Evolutionary conservation across 225 moss, liverwort and hornwort genomes (phyloP).

Genomic region (Marchantia paleacea): DNA sequence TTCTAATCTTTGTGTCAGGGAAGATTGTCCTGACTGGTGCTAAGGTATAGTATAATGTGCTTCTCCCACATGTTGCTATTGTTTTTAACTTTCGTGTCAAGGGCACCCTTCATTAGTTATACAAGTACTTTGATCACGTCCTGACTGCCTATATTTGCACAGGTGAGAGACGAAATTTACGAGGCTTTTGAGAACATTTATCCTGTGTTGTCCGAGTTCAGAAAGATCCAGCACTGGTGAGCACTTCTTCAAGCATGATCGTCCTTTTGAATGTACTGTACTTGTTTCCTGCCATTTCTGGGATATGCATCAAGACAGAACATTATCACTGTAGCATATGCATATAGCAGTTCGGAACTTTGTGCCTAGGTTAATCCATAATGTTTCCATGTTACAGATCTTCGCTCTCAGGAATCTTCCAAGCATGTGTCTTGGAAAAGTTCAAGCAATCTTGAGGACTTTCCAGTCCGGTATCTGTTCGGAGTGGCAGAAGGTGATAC

Average conservation of each 20-base stretch:
- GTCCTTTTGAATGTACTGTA: background rate
- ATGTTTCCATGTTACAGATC: background rate
- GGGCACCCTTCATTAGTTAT: background rate
- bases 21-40: conserved; percentile 97
- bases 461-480: background rate
- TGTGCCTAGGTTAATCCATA: background rate
- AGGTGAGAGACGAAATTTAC: conserved; percentile 97
- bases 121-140: background rate
- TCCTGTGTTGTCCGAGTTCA: conserved; percentile 90
- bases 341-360: background rate
- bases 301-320: background rate
- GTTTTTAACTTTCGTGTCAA: background rate
- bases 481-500: background rate
- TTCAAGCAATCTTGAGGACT: background rate
- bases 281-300: background rate
- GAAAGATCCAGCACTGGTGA: conserved; percentile 90
- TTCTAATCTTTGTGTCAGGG: conserved; percentile 95
- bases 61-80: too few species aligned
- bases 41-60: conserved; percentile 47
- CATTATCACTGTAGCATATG: background rate
- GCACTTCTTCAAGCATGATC: background rate
- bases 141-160: background rate
- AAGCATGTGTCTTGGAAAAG: background rate
- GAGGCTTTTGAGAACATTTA: conserved; percentile 98
- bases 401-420: background rate